A percentile compares a stretch with the other conserved stretches of the same genome.
These are phyloP conservation scores for Euphrasia arctica DNA, from an alignment of 305 asterid species.

Conservation along the genomic window DNA sequence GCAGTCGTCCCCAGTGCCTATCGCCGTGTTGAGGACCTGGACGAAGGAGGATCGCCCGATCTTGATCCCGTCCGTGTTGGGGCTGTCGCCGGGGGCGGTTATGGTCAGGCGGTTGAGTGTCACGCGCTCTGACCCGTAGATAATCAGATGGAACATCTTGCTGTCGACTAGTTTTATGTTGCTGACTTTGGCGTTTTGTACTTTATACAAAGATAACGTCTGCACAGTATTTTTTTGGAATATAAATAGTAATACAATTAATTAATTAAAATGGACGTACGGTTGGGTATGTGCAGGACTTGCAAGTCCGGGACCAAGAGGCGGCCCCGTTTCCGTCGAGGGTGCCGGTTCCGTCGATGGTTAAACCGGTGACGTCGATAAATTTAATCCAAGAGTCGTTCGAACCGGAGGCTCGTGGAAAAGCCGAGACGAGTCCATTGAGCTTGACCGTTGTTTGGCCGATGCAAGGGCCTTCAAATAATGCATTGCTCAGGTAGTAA, in stretches of 20 bases:
- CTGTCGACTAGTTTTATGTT: conserved; percentile 32
- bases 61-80: conserved; percentile 55
- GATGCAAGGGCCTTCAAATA: neutral
- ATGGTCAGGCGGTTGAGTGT: conserved; percentile 21
- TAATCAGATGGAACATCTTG: conserved; percentile 43
- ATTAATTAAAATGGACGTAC: too few relatives aligned
- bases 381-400: conserved; percentile 37
- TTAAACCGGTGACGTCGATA: conserved; percentile 19
- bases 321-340: conserved; percentile 42
- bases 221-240: neutral
- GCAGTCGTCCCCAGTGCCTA: conserved; percentile 55
- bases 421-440: conserved; percentile 25
- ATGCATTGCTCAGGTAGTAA: neutral
- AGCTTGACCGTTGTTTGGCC: neutral
- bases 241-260: neutral
- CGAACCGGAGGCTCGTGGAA: conserved; percentile 23
- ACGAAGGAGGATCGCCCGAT: neutral
- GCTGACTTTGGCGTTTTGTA: conserved; percentile 5
- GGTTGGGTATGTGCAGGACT: neutral
- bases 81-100: conserved; percentile 42
- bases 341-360: conserved; percentile 32
- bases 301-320: conserved; percentile 29
- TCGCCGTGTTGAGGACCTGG: neutral
- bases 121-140: conserved; percentile 13
- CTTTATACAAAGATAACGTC: conserved; percentile 21